Percentiles rank a stretch among this genome's conserved stretches.
Conservation (phyloP, 2,329 filamentous ascomycete genomes). For the Cladophialophora psammophila region DNA sequence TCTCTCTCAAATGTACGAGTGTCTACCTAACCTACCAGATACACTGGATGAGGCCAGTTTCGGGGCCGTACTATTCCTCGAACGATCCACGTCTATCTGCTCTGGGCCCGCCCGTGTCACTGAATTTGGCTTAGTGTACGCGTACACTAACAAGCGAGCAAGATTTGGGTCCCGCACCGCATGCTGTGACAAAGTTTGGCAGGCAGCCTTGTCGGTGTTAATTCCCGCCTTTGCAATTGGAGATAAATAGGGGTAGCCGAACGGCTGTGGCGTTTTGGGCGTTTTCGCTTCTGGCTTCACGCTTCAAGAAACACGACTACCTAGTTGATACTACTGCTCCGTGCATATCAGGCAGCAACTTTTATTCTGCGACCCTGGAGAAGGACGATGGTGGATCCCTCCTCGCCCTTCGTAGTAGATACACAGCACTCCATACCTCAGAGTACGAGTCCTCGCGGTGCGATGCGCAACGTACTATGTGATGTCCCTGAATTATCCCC, state of each 20-base stretch:
- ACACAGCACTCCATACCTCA: no score
- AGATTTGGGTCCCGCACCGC: not conserved
- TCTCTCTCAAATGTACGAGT: no score
- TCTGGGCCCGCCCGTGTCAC: not conserved
- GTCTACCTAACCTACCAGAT: no score
- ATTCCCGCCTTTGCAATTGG: not conserved
- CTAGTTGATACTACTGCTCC: no score
- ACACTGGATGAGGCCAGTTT: no score
- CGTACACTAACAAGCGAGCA: conserved; percentile 7
- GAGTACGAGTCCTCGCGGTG: not conserved
- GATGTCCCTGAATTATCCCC: not conserved
- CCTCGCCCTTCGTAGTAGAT: no score
- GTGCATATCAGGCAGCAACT: conserved; percentile 14
- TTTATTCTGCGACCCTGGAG: not conserved
- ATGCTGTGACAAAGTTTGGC: not conserved
- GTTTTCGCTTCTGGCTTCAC: not conserved
- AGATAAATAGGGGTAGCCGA: not conserved
- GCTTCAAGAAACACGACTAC: not conserved
- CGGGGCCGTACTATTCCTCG: no score
- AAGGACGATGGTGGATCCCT: no score
- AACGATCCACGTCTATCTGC: not conserved
- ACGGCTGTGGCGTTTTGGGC: not conserved
- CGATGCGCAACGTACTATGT: not conserved
- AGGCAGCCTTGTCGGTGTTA: not conserved
- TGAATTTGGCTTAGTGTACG: conserved; percentile 17